Evolutionary conservation across 2,329 filamentous ascomycete genomes (phyloP), one percentile per base, ranked within the genome.

Genomic region (Fusarium agapanthi): DNA sequence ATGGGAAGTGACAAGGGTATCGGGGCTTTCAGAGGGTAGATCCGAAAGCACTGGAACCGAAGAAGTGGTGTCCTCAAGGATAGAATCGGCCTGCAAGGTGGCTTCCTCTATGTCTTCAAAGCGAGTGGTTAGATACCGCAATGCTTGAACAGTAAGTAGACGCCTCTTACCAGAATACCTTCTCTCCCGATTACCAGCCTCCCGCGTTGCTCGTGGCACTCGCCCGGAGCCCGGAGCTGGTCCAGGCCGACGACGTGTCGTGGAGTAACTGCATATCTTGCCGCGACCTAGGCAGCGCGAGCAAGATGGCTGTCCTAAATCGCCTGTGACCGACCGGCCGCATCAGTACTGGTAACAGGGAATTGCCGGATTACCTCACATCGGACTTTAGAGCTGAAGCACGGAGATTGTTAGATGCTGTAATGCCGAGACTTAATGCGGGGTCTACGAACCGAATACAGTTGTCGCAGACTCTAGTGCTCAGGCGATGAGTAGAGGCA

Each of bases 391-490:
- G 48, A 53, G 5, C 48, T 53, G 24, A 5, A 8, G 8, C 0
- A 16, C 10, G 32, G 48, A 13, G 11, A 37, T 22, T 53, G 3
- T 37, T 2, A 53, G 48, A 22, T 15, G 3, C 11, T n/a, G 5
- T 16, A 20, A 14, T 9, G 18, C 18, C 32, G 32, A 26, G 24
- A 16, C 2, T 7, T 3, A 5, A 13, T 37, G 32, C 32, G 48
- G 24, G 37, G 35, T 20, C 6, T 13, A 55, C 53, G 2, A 44
- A 56, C 53, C 53, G 37, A 24, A 56, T 56, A 3, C 53, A 56
- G 8, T 56, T 56, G n/a, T 56, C 53, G 4, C 53, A 56, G 7
- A 56, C 53, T 44, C 53, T 56, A 13, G 48, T 53, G 10, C 48
- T 53, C n/a, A 37, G 34, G n/a, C 38, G 28, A 9, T 34, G n/a